Conservation (phyloP, 768 basidiomycete genomes). For the Rhodocollybia butyracea region DNA sequence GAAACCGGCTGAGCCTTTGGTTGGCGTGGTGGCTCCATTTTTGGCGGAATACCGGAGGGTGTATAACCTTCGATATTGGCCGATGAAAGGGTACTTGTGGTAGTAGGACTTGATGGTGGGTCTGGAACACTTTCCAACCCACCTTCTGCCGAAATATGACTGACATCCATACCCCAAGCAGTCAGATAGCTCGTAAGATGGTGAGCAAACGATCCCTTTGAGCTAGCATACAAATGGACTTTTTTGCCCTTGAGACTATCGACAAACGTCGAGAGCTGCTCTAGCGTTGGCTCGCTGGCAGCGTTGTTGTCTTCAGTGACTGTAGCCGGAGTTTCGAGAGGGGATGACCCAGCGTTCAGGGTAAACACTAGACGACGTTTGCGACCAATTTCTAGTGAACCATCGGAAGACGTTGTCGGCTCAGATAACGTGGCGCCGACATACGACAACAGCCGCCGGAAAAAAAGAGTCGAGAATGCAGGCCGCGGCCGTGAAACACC, state of each 20-base stretch:
- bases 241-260: slow-evolving; percentile 81
- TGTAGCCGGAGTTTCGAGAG: slow-evolving; percentile 34
- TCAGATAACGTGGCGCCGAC: slow-evolving; percentile 48
- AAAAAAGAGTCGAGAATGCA: slow-evolving; percentile 43
- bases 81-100: neutral
- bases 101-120: slow-evolving; percentile 13
- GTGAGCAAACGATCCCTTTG: slow-evolving; percentile 86
- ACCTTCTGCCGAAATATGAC: slow-evolving; percentile 65
- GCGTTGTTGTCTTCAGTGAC: slow-evolving; percentile 48
- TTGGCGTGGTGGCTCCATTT: slow-evolving; percentile 18
- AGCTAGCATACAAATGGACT: slow-evolving; percentile 80
- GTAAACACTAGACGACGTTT: slow-evolving; percentile 65
- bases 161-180: slow-evolving; percentile 93
- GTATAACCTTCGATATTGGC: slow-evolving; percentile 8
- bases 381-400: slow-evolving; percentile 41
- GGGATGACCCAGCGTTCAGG: slow-evolving; percentile 56
- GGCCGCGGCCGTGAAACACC: slow-evolving; percentile 39
- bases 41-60: slow-evolving; percentile 14
- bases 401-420: slow-evolving; percentile 36
- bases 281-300: slow-evolving; percentile 72
- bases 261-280: slow-evolving; percentile 75
- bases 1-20: slow-evolving; percentile 31
- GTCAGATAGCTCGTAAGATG: slow-evolving; percentile 92
- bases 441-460: slow-evolving; percentile 59
- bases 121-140: slow-evolving; percentile 39